A percentile compares a stretch with the other conserved stretches of the same genome.
These are phyloP conservation scores for Heliosperma pusillum DNA, from an alignment of 148 eudicot species.

Conservation along the genomic window DNA sequence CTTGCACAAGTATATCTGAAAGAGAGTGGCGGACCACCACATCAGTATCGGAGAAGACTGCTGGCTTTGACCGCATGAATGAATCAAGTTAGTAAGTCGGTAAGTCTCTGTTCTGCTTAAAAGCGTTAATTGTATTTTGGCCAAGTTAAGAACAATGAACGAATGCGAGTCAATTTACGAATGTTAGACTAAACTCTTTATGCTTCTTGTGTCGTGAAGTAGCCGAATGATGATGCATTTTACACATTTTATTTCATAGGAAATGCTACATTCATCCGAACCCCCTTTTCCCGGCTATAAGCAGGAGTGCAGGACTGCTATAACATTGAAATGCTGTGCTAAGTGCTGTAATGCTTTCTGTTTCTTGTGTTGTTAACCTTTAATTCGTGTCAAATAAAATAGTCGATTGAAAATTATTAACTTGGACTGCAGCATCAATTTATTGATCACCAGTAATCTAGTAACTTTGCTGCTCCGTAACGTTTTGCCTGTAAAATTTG, in stretches of 20 bases:
- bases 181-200: no score
- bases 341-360: neutral
- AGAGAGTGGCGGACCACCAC: neutral
- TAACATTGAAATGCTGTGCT: no score
- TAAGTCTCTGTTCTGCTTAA: conserved; percentile 1
- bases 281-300: no score
- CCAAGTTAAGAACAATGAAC: no score
- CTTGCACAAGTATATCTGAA: neutral
- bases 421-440: neutral
- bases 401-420: neutral
- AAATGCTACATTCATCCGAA: no score
- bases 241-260: no score
- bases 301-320: no score
- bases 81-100: neutral
- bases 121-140: neutral
- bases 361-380: neutral
- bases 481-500: neutral
- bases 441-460: neutral
- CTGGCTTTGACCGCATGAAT: neutral
- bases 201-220: no score
- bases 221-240: no score
- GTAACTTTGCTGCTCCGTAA: neutral
- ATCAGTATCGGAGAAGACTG: neutral
- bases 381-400: neutral
- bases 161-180: no score